Evolutionary conservation across 805 yeast species (phyloP).

Genomic region (Komagataella mondaviorum): DNA sequence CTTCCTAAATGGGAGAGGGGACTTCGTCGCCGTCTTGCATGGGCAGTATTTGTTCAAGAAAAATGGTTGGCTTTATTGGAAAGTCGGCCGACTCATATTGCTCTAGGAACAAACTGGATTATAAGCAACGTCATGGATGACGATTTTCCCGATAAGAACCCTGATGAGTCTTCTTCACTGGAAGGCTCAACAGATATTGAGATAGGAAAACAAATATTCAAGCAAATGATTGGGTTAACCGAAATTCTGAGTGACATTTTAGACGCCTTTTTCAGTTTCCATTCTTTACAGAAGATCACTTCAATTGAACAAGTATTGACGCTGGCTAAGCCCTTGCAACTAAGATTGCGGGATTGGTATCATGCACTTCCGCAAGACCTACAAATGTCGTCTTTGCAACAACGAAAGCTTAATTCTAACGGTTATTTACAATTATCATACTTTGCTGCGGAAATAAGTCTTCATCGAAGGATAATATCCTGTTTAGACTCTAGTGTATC

Average conservation of each 20-base stretch:
- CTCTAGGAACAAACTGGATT: slow-evolving; percentile 65
- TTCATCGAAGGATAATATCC: slow-evolving; percentile 67
- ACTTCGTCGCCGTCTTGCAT: slow-evolving; percentile 72
- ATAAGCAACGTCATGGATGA: slow-evolving; percentile 55
- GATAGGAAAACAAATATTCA: slow-evolving; percentile 57
- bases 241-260: slow-evolving; percentile 60
- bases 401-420: slow-evolving; percentile 54
- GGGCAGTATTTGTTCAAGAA: slow-evolving; percentile 92
- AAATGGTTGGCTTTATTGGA: slow-evolving; percentile 81
- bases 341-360: slow-evolving; percentile 62
- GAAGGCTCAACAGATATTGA: slow-evolving; percentile 59
- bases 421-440: slow-evolving; percentile 76
- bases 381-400: slow-evolving; percentile 47
- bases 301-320: slow-evolving; percentile 58
- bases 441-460: slow-evolving; percentile 78
- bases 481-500: slow-evolving; percentile 34
- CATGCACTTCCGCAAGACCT: slow-evolving; percentile 53
- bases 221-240: slow-evolving; percentile 51
- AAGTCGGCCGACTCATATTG: slow-evolving; percentile 74
- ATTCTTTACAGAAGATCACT: slow-evolving; percentile 40
- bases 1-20: slow-evolving; percentile 94
- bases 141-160: slow-evolving; percentile 68
- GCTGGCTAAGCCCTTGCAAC: slow-evolving; percentile 71
- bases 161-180: slow-evolving; percentile 19
- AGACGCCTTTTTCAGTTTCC: slow-evolving; percentile 58